Evolutionary conservation across 192 early-diverging fungal genomes (phyloP).

Genomic region (Mortierella antarctica): DNA sequence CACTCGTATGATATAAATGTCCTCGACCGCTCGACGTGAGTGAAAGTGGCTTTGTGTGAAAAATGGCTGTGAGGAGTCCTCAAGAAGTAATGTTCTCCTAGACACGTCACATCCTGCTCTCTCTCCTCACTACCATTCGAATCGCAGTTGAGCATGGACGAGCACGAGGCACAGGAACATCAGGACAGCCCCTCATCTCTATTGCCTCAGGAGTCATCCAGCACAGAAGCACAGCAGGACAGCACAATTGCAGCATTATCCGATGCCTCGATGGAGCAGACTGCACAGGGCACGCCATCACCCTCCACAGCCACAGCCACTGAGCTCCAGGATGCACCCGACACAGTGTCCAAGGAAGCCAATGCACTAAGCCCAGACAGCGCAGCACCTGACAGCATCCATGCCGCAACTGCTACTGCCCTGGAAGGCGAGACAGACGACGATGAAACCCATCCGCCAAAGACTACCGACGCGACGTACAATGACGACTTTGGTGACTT

Average conservation of each 20-base stretch:
- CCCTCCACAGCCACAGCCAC: too few species aligned
- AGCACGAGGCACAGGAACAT: slow-evolving; percentile 7
- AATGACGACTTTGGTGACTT: slow-evolving; percentile 11
- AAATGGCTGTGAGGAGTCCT: too few species aligned
- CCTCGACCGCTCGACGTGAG: too few species aligned
- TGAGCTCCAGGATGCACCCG: too few species aligned
- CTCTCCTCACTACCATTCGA: slow-evolving; percentile 1
- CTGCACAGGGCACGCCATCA: too few species aligned
- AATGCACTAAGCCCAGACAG: too few species aligned
- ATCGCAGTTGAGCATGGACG: slow-evolving; percentile 14
- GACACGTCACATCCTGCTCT: neutral
- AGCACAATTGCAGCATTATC: neutral
- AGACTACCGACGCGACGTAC: neutral
- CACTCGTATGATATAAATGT: too few species aligned
- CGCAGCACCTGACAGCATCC: too few species aligned
- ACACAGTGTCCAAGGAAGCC: too few species aligned
- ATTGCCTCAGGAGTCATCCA: neutral
- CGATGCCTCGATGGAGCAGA: too few species aligned
- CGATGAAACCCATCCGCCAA: neutral
- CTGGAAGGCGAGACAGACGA: neutral
- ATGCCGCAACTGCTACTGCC: neutral
- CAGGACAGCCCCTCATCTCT: neutral
- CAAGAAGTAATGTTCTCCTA: too few species aligned
- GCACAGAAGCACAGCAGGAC: neutral
- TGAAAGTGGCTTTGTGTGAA: too few species aligned